phyloP scores from a whole-genome alignment of 257 asterid genomes.

The Ilex asprella region DNA sequence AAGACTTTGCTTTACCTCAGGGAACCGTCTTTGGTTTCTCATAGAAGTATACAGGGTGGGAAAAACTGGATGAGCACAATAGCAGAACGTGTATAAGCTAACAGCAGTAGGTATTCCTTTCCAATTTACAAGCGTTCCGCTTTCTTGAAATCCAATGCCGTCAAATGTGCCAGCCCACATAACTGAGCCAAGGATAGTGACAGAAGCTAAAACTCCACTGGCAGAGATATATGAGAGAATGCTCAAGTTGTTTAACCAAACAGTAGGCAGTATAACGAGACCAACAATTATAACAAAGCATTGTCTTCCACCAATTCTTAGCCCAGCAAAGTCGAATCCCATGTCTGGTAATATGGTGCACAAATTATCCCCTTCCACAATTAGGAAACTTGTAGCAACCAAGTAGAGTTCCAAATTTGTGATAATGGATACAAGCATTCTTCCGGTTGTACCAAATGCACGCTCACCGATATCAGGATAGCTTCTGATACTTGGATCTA shows the following conservation, averaged over 20 bases:
- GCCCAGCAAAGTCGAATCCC: neutral
- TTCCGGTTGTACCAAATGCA: conserved; percentile 65
- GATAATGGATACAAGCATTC: conserved; percentile 42
- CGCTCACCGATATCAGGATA: conserved; percentile 75
- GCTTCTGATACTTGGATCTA: conserved; percentile 50
- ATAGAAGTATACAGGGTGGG: too few species aligned
- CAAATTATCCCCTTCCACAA: conserved; percentile 75
- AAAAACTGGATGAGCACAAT: too few species aligned
- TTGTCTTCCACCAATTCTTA: conserved; percentile 37
- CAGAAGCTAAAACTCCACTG: too few species aligned
- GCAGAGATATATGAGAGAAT: conserved; percentile 22
- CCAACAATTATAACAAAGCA: conserved; percentile 49
- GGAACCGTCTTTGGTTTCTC: too few species aligned
- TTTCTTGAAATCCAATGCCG: too few species aligned
- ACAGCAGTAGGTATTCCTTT: too few species aligned
- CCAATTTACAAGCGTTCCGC: too few species aligned
- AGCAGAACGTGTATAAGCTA: too few species aligned
- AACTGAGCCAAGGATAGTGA: too few species aligned
- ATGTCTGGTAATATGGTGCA: conserved; percentile 38
- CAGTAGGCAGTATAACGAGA: conserved; percentile 56
- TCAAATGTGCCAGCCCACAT: too few species aligned
- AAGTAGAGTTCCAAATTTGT: conserved; percentile 69
- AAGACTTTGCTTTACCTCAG: too few species aligned
- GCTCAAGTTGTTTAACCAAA: conserved; percentile 64
- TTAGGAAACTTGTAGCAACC: conserved; percentile 86